These are phyloP conservation scores for Nicotiana noctiflora DNA, from an alignment of 257 asterid species.

Conservation along the genomic window DNA sequence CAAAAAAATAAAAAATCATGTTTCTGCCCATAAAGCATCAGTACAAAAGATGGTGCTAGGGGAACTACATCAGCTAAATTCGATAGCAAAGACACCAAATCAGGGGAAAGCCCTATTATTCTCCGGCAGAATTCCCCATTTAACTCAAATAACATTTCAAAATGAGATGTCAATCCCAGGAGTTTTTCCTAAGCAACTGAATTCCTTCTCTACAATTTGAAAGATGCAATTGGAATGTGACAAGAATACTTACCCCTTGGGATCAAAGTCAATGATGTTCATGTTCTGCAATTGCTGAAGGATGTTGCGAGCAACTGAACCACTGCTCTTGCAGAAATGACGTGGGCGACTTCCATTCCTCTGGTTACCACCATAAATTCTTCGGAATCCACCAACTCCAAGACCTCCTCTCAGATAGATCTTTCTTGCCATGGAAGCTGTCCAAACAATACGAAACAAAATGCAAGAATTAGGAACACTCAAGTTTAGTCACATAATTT, in stretches of 20 bases:
- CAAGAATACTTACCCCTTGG: constrained; percentile 62
- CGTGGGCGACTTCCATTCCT: constrained; percentile 85
- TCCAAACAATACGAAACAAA: background rate
- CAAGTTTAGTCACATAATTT: background rate
- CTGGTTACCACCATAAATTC: constrained; percentile 86
- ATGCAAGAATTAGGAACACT: background rate
- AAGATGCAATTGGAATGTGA: background rate
- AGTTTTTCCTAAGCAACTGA: background rate
- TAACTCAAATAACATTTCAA: background rate
- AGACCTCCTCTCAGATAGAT: constrained; percentile 82
- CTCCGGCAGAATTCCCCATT: background rate
- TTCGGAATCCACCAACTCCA: constrained; percentile 79
- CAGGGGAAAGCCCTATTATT: background rate
- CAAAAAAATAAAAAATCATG: background rate
- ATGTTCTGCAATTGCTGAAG: constrained; percentile 75
- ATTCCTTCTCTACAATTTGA: background rate
- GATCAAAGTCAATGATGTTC: constrained; percentile 64
- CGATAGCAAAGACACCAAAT: background rate
- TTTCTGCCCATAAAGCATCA: background rate
- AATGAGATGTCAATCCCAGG: background rate
- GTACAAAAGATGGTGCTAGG: background rate
- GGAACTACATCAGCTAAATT: background rate
- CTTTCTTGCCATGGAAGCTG: constrained; percentile 93
- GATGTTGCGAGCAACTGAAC: constrained; percentile 83
- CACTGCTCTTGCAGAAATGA: constrained; percentile 89